Percentiles rank a stretch among this genome's conserved stretches.
Evolutionary conservation across 441 rosid species (phyloP).

Genomic region (Mallotus japonicus): DNA sequence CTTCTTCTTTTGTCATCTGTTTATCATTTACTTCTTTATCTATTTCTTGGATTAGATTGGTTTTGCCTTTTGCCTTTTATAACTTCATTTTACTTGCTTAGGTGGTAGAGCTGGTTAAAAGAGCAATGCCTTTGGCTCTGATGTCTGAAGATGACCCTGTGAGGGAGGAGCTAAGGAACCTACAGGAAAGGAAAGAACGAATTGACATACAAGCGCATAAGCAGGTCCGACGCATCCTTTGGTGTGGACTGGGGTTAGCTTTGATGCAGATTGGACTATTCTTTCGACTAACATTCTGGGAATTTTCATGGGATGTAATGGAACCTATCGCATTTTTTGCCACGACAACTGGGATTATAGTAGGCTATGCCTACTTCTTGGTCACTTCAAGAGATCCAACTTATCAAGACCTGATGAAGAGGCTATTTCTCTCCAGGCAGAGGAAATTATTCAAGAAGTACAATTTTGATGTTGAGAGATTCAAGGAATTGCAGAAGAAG

Average conservation of each 20-base stretch:
- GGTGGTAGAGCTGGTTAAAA: slow-evolving; percentile 84
- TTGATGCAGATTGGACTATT: slow-evolving; percentile 57
- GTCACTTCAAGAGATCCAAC: slow-evolving; percentile 87
- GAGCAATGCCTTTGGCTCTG: slow-evolving; percentile 77
- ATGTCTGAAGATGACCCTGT: slow-evolving; percentile 57
- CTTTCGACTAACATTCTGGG: slow-evolving; percentile 91
- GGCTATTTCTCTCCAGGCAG: slow-evolving; percentile 75
- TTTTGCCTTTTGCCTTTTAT: slow-evolving; percentile 2
- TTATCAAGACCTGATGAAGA: slow-evolving; percentile 82
- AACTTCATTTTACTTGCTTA: slow-evolving; percentile 17
- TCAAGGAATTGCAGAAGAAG: slow-evolving; percentile 64
- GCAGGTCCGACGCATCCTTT: slow-evolving; percentile 80
- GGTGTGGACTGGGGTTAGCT: slow-evolving; percentile 68
- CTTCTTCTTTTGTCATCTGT: neutral
- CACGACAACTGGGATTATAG: slow-evolving; percentile 61
- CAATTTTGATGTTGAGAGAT: slow-evolving; percentile 57
- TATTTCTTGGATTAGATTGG: neutral
- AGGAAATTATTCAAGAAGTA: slow-evolving; percentile 56
- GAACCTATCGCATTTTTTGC: slow-evolving; percentile 84
- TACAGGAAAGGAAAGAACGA: slow-evolving; percentile 66
- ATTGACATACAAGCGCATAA: slow-evolving; percentile 76
- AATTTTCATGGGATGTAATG: slow-evolving; percentile 98
- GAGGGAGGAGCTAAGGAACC: slow-evolving; percentile 56
- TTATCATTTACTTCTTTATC: neutral
- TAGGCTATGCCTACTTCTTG: slow-evolving; percentile 87